A percentile compares a stretch with the other conserved stretches of the same genome.
Conservation (phyloP, 2,329 filamentous ascomycete genomes). For the Arthrobotrys conoides region DNA sequence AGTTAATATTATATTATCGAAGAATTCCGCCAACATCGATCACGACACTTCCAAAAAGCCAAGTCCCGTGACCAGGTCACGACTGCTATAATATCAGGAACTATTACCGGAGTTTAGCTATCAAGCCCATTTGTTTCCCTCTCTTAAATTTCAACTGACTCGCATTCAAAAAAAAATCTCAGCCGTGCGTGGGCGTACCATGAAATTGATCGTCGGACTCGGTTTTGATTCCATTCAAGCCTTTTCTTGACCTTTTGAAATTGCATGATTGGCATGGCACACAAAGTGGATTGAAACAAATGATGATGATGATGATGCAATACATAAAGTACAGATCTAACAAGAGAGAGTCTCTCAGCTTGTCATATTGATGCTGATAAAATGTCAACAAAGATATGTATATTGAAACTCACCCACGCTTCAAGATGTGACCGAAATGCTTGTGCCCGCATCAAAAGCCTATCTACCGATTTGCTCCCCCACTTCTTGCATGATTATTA, state of each 20-base stretch:
- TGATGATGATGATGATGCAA: not conserved
- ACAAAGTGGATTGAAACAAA: not conserved
- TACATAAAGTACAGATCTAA: not conserved
- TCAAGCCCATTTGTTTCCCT: not conserved
- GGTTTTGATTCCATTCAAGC: conserved; percentile 2
- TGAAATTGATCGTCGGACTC: not conserved
- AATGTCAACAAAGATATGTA: not conserved
- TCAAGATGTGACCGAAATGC: conserved; percentile 11
- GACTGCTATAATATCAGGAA: conserved; percentile 2
- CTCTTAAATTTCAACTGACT: conserved; percentile 9
- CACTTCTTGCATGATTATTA: conserved; percentile 6
- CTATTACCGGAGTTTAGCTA: conserved; percentile 28
- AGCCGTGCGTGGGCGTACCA: conserved; percentile 9
- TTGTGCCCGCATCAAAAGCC: conserved; percentile 4
- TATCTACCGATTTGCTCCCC: not conserved
- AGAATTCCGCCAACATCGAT: not conserved
- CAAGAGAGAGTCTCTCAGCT: not conserved
- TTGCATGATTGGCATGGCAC: not conserved
- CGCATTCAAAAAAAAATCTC: conserved; percentile 8
- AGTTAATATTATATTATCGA: not conserved
- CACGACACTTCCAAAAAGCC: not conserved
- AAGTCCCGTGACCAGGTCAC: conserved; percentile 18
- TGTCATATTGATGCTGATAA: no score
- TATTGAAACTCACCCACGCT: conserved; percentile 15
- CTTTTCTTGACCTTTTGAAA: conserved; percentile 12